Conservation (phyloP, 768 basidiomycete genomes). For the Lactifluus rugatus region DNA sequence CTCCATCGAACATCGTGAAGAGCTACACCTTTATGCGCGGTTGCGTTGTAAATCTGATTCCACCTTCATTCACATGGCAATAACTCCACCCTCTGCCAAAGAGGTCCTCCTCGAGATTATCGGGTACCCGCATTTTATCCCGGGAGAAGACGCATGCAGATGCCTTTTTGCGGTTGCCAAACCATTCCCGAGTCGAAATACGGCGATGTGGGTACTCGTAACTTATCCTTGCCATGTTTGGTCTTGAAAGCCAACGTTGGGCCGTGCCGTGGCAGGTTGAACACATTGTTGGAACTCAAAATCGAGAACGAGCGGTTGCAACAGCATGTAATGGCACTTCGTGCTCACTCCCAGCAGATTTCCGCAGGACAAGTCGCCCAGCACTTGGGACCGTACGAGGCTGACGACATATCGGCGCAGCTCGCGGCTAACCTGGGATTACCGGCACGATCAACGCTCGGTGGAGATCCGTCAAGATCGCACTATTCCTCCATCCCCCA, state of each 20-base stretch:
- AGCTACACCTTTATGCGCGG: constrained; percentile 51
- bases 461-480: constrained; percentile 4
- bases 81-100: constrained; percentile 25
- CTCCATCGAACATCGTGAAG: constrained; percentile 38
- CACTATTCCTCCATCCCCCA: constrained; percentile 10
- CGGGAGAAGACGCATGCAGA: constrained; percentile 34
- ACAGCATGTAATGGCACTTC: constrained; percentile 43
- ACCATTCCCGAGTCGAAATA: constrained; percentile 67
- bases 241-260: neutral
- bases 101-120: constrained; percentile 64
- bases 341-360: constrained; percentile 20
- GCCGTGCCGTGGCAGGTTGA: constrained; percentile 38
- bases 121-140: constrained; percentile 49
- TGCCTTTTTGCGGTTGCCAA: constrained; percentile 70
- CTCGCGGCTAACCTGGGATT: constrained; percentile 9
- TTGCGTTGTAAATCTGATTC: constrained; percentile 41
- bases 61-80: constrained; percentile 22
- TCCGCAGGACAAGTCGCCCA: constrained; percentile 14
- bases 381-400: constrained; percentile 13
- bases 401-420: constrained; percentile 12
- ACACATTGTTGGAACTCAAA: constrained; percentile 74
- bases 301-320: constrained; percentile 77
- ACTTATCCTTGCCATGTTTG: neutral
- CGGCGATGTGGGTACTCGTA: constrained; percentile 43
- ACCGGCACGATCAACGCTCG: neutral